Evolutionary conservation across 2,329 filamentous ascomycete genomes (phyloP).

Genomic region (Curvularia eragrostidis): DNA sequence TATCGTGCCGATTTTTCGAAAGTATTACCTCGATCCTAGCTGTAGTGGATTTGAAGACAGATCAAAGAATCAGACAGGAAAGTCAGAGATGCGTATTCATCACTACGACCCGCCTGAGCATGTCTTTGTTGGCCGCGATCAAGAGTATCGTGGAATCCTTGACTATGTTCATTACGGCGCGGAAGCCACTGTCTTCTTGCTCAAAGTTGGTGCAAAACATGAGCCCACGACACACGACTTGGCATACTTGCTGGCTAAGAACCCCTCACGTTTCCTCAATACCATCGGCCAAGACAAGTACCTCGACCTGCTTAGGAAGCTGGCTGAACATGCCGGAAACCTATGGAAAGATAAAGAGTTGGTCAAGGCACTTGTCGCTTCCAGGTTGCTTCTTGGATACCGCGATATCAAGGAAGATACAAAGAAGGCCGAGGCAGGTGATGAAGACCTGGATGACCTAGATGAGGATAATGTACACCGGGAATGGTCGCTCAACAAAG

Average conservation of each 20-base stretch:
- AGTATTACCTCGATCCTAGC: constrained; percentile 41
- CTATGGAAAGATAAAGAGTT: constrained; percentile 82
- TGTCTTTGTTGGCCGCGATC: constrained; percentile 78
- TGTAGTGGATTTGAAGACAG: constrained; percentile 46
- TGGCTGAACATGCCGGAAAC: constrained; percentile 73
- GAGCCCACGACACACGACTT: constrained; percentile 90
- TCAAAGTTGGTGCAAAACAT: constrained; percentile 86
- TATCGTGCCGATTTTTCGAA: constrained; percentile 50
- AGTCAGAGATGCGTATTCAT: constrained; percentile 51
- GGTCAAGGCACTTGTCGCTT: constrained; percentile 74
- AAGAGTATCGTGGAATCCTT: constrained; percentile 86
- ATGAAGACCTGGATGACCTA: constrained; percentile 53
- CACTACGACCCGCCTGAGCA: constrained; percentile 70
- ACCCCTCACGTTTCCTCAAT: constrained; percentile 81
- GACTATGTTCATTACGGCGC: constrained; percentile 95
- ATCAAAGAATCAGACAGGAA: constrained; percentile 38
- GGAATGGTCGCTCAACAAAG: constrained; percentile 78
- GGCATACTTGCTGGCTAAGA: constrained; percentile 79
- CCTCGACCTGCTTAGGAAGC: constrained; percentile 76
- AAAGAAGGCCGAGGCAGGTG: constrained; percentile 51
- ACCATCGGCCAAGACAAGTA: constrained; percentile 88
- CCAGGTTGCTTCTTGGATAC: constrained; percentile 82
- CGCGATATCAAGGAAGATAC: constrained; percentile 70
- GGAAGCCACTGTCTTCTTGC: constrained; percentile 86
- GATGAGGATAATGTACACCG: constrained; percentile 60